These are phyloP conservation scores for Draba incana DNA, from an alignment of 345 rosid species.

Conservation along the genomic window DNA sequence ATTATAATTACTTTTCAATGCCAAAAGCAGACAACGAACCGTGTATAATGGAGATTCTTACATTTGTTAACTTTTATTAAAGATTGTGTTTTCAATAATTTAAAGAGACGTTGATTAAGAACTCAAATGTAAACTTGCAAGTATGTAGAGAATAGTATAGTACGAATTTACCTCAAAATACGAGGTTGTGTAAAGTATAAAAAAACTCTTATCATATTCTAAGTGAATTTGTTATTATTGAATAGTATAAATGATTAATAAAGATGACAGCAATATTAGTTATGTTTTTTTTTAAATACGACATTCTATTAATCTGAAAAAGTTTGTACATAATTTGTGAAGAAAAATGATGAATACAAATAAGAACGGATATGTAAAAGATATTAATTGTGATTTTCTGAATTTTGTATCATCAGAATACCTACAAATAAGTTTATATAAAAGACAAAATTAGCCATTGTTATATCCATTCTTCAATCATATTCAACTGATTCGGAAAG, in stretches of 20 bases:
- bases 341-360: too few species aligned
- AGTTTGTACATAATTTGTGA: too few species aligned
- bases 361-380: too few species aligned
- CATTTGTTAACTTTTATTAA: neutral
- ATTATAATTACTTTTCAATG: slow-evolving; percentile 6
- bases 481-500: too few species aligned
- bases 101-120: neutral
- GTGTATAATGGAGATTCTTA: slow-evolving; percentile 11
- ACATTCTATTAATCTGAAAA: slow-evolving; percentile 3
- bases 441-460: too few species aligned
- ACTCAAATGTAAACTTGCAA: neutral
- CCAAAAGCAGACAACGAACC: slow-evolving; percentile 21
- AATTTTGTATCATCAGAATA: too few species aligned
- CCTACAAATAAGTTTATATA: too few species aligned
- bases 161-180: slow-evolving; percentile 19
- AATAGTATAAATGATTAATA: neutral
- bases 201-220: neutral
- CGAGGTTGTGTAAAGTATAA: slow-evolving; percentile 18
- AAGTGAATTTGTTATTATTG: neutral
- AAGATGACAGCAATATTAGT: too few species aligned
- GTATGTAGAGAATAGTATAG: slow-evolving; percentile 3
- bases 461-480: too few species aligned
- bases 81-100: neutral
- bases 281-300: too few species aligned
- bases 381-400: too few species aligned